Base-by-base conservation (phyloP, 192 early-diverging fungal species). In the Backusella macrospora region DNA sequence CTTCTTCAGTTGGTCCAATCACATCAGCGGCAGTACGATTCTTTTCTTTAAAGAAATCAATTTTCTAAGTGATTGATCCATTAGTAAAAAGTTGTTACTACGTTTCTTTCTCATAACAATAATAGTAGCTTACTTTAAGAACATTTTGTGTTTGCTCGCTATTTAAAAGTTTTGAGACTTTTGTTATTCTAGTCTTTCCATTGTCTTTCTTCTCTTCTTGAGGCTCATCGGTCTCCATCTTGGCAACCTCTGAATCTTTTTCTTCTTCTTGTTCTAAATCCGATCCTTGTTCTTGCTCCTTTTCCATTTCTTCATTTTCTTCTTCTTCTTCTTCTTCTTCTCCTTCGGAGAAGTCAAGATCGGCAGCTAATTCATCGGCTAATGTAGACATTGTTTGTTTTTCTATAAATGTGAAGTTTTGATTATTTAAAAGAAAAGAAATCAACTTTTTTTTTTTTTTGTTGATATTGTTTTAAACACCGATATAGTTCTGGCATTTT, bases 301-400 rank as follows among this genome's bases (percentile, higher is more conserved):
- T 34, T 34, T 34, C 29, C 29, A 34, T 34, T 34, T 45, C 26
- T 4, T 44, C 40, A 68, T 45, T 6, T 6, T 21, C 13, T 26
- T 40, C 26, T 42, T 23, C 43, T 14, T 68, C 12, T 68, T 68
- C 42, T 8, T 65, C 72, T 10, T 78, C 62, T 6, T 81, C 80
- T 12, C 76, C 65, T 29, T 82, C 87, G 46, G 88, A 83, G 46
- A 93, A 92, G 52, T 96, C 93, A 34, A 96, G 86, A 72, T 99
- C 97, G n/a, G 91, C 90, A 18, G 94, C 83, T 37, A 97, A 81
- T 76, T 96, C 95, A 70, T 96, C 92, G 45, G 94, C 92, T 74
- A 95, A 63, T 12, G 80, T 83, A 62, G 90, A 82, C 91, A 92
- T 92, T 23, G 70, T 71, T 47, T 70, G 23, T 71, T 62, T 13